Percentiles rank a stretch among this genome's conserved stretches.
phyloP scores from a whole-genome alignment of 257 asterid genomes.

The Penstemon eatonii region DNA sequence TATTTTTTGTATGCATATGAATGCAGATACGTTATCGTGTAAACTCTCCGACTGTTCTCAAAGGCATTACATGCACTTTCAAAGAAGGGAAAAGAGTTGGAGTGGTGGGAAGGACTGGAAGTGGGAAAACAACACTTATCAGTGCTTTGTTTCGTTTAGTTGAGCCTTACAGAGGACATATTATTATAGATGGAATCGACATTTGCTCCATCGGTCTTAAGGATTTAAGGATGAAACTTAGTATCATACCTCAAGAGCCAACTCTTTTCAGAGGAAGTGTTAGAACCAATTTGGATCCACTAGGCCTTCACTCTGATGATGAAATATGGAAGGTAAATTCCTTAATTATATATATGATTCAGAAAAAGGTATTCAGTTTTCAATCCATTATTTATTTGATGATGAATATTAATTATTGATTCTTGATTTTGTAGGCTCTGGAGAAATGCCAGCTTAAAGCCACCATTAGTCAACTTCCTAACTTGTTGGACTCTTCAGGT shows the following conservation, averaged over 20 bases:
- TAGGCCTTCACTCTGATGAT: constrained; percentile 63
- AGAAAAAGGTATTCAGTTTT: not conserved
- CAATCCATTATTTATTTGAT: not conserved
- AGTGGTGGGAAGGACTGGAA: constrained; percentile 86
- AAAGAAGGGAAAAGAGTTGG: constrained; percentile 68
- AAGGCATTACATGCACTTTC: constrained; percentile 75
- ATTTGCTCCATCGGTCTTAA: constrained; percentile 68
- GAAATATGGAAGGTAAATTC: constrained; percentile 70
- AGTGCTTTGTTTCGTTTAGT: constrained; percentile 78
- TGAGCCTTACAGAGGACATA: constrained; percentile 63
- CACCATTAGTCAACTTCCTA: constrained; percentile 57
- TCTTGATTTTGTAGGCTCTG: constrained; percentile 47
- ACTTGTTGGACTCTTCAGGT: constrained; percentile 75
- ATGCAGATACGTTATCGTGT: constrained; percentile 70
- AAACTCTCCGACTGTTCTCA: constrained; percentile 71
- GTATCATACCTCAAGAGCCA: constrained; percentile 90
- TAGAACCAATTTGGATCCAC: constrained; percentile 75
- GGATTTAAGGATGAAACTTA: constrained; percentile 68
- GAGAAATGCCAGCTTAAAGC: constrained; percentile 77
- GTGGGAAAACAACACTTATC: constrained; percentile 78
- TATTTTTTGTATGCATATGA: not conserved
- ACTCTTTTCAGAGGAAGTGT: constrained; percentile 75
- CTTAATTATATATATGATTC: not conserved
- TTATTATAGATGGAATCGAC: constrained; percentile 58
- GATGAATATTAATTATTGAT: not conserved